Percentiles rank a stretch among this genome's conserved stretches.
These are phyloP conservation scores for Didymosphaeria variabile DNA, from an alignment of 2,329 filamentous ascomycete species.

Conservation along the genomic window DNA sequence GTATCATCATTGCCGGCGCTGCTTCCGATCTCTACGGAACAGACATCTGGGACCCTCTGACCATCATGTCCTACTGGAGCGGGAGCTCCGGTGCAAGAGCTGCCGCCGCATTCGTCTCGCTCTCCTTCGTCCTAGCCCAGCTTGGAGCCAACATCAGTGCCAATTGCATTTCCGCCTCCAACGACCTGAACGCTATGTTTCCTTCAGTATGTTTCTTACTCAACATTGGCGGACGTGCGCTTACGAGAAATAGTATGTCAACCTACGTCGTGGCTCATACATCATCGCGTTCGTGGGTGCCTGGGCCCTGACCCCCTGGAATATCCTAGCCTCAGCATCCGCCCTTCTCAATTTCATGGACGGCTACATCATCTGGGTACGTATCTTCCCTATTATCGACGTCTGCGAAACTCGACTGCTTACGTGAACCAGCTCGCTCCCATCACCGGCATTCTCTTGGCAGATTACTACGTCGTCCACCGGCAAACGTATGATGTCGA, in stretches of 20 bases:
- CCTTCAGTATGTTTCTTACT: background rate
- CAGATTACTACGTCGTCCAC: slow-evolving; percentile 33
- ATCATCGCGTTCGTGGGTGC: slow-evolving; percentile 21
- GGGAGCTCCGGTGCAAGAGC: slow-evolving; percentile 18
- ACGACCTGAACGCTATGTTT: slow-evolving; percentile 20
- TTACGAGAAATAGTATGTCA: slow-evolving; percentile 3
- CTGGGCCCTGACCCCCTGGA: slow-evolving; percentile 11
- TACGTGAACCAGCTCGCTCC: slow-evolving; percentile 16
- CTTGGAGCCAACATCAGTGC: slow-evolving; percentile 30
- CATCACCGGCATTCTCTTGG: slow-evolving; percentile 22
- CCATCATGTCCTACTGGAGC: slow-evolving; percentile 28
- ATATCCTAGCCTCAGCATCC: slow-evolving; percentile 8
- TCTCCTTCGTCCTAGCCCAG: slow-evolving; percentile 25
- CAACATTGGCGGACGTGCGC: background rate
- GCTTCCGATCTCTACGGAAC: slow-evolving; percentile 19
- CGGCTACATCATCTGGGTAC: slow-evolving; percentile 10
- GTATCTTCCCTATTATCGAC: background rate
- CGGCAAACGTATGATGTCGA: slow-evolving; percentile 26
- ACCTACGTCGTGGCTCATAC: slow-evolving; percentile 21
- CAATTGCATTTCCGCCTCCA: slow-evolving; percentile 27
- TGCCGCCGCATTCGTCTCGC: slow-evolving; percentile 25
- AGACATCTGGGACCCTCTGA: slow-evolving; percentile 23
- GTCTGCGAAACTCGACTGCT: slow-evolving; percentile 3
- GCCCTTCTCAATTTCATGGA: slow-evolving; percentile 16
- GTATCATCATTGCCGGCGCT: slow-evolving; percentile 22